These are phyloP conservation scores for Prillingera fragicola DNA, from an alignment of 1,284 basidiomycete genomes.

Conservation along the genomic window DNA sequence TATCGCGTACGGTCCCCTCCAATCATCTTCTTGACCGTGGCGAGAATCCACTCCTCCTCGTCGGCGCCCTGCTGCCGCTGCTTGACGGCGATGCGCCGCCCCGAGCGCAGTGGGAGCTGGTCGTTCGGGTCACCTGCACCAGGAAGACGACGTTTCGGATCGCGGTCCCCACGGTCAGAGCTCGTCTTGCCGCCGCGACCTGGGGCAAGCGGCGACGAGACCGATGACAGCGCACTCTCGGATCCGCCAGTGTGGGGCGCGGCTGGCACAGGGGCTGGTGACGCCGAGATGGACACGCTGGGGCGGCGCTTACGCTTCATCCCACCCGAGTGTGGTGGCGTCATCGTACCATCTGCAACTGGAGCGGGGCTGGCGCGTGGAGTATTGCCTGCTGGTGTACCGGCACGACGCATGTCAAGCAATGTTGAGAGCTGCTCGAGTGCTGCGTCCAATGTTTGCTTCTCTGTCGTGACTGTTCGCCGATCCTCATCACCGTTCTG, in stretches of 20 bases:
- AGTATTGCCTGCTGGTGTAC: background rate
- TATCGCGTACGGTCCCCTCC: slow-evolving; percentile 45
- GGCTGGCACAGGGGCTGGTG: slow-evolving; percentile 4
- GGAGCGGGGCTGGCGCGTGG: slow-evolving; percentile 10
- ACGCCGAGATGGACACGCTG: slow-evolving; percentile 8
- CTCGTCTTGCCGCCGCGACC: slow-evolving; percentile 6
- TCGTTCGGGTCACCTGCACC: slow-evolving; percentile 27
- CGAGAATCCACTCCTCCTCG: slow-evolving; percentile 48
- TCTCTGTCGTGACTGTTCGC: slow-evolving; percentile 18
- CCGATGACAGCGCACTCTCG: slow-evolving; percentile 12
- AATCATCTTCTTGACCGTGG: slow-evolving; percentile 44
- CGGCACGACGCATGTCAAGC: slow-evolving; percentile 21
- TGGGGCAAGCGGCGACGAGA: slow-evolving; percentile 14
- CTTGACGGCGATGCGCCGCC: slow-evolving; percentile 48
- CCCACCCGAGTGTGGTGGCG: slow-evolving; percentile 7
- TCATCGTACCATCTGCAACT: slow-evolving; percentile 4
- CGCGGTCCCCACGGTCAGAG: slow-evolving; percentile 6
- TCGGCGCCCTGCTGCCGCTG: slow-evolving; percentile 14
- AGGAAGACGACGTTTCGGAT: slow-evolving; percentile 1
- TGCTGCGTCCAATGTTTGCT: slow-evolving; percentile 31
- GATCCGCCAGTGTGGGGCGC: slow-evolving; percentile 7
- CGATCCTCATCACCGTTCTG: slow-evolving; percentile 13
- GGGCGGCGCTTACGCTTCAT: slow-evolving; percentile 17
- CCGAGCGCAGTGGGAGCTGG: slow-evolving; percentile 49
- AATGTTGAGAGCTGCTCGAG: slow-evolving; percentile 35